phyloP scores from a whole-genome alignment of 2,329 filamentous ascomycete genomes.

The Epichloe glyceriae region DNA sequence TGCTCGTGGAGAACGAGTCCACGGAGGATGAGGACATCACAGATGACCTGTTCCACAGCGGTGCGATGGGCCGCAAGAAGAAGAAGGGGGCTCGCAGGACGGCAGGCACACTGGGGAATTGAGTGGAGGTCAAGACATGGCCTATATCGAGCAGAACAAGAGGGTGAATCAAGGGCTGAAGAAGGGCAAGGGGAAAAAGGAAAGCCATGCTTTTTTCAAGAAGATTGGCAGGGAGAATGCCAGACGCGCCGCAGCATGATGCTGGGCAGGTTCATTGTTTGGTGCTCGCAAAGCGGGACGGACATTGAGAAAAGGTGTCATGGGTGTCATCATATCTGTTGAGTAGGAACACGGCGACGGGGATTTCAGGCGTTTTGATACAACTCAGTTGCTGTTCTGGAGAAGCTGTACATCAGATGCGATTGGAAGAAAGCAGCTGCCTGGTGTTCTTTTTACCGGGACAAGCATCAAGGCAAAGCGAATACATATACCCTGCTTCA shows the following conservation, averaged over 20 bases:
- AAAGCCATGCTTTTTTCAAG: constrained; percentile 28
- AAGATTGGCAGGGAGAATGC: constrained; percentile 30
- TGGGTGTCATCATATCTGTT: not conserved
- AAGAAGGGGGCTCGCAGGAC: constrained; percentile 57
- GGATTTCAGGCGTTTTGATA: not conserved
- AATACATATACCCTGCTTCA: not conserved
- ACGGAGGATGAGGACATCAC: constrained; percentile 57
- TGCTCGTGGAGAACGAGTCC: constrained; percentile 75
- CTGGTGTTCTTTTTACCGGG: not conserved
- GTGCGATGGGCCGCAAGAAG: constrained; percentile 32
- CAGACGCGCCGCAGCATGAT: constrained; percentile 21
- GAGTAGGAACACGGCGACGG: not conserved
- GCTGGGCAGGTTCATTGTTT: not conserved
- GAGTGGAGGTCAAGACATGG: constrained; percentile 90
- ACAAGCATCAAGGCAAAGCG: not conserved
- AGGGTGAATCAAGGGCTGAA: constrained; percentile 40
- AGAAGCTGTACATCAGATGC: not conserved
- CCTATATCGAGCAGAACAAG: constrained; percentile 79
- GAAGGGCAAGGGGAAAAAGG: constrained; percentile 25
- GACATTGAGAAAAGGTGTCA: not conserved
- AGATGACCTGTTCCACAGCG: constrained; percentile 28
- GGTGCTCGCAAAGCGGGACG: not conserved
- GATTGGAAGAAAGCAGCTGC: not conserved
- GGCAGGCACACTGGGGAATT: constrained; percentile 74
- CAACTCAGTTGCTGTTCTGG: not conserved